Evolutionary conservation across 228 moss, liverwort and hornwort genomes (phyloP).

Genomic region (Sphagnum fallax): DNA sequence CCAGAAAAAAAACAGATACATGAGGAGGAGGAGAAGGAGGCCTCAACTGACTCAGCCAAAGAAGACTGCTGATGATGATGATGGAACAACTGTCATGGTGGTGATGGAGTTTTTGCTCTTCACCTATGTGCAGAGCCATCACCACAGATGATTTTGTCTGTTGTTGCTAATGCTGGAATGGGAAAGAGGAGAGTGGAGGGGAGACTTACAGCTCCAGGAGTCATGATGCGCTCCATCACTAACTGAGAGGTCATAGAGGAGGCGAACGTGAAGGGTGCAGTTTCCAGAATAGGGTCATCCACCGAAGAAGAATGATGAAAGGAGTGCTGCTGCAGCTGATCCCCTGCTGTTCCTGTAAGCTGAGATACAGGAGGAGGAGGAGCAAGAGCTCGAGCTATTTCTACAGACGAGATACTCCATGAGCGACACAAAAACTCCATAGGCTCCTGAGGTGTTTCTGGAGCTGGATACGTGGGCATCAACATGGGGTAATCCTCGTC

Average conservation of each 20-base stretch:
- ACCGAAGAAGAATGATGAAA: conserved; percentile 9
- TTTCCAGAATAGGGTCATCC: conserved; percentile 45
- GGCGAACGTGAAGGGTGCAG: conserved; percentile 57
- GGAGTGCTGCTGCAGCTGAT: conserved; percentile 7
- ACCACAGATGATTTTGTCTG: no score
- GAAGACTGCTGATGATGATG: no score
- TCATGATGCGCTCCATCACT: conserved; percentile 67
- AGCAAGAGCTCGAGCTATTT: conserved; percentile 53
- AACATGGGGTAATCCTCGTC: conserved; percentile 67
- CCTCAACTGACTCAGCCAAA: no score
- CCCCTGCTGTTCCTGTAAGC: conserved; percentile 4
- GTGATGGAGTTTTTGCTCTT: no score
- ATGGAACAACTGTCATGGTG: no score
- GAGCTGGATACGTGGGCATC: conserved; percentile 54
- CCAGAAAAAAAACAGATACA: neutral
- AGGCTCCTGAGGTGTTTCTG: conserved; percentile 63
- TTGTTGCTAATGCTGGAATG: no score
- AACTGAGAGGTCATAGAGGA: conserved; percentile 57
- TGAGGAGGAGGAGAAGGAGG: no score
- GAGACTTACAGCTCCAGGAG: conserved; percentile 48
- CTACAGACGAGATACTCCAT: conserved; percentile 69
- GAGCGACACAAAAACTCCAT: conserved; percentile 73
- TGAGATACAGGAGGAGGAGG: conserved; percentile 25
- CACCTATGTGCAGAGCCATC: no score
- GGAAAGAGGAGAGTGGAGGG: neutral